Evolutionary conservation across 1,139 yeast species (phyloP).

Genomic region (Meyerozyma carpophila): DNA sequence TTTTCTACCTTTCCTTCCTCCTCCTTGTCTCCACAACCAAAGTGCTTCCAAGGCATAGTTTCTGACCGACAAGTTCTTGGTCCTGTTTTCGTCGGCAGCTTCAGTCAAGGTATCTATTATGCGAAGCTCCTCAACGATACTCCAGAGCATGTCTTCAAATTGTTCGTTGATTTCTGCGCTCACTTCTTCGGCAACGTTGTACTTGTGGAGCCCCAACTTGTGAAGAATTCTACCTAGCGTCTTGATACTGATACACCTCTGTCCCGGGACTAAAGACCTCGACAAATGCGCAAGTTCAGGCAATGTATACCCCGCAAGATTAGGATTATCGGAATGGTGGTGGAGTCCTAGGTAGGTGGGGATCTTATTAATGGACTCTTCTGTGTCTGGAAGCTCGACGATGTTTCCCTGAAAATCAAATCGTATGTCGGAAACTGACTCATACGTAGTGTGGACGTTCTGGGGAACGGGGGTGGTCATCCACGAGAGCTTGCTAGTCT

Average conservation of each 20-base stretch:
- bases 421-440: conserved; percentile 64
- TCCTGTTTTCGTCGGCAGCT: conserved; percentile 65
- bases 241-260: conserved; percentile 79
- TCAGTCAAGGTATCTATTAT: conserved; percentile 69
- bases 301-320: conserved; percentile 87
- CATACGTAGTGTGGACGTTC: conserved; percentile 43
- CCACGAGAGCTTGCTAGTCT: conserved; percentile 83
- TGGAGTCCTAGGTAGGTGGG: conserved; percentile 70
- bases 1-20: conserved; percentile 37
- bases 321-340: conserved; percentile 87
- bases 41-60: conserved; percentile 89
- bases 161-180: conserved; percentile 32
- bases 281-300: conserved; percentile 76
- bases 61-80: conserved; percentile 68
- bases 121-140: conserved; percentile 57
- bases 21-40: conserved; percentile 89
- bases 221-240: conserved; percentile 83
- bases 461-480: conserved; percentile 64
- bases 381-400: conserved; percentile 38
- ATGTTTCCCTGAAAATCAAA: conserved; percentile 86
- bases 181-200: conserved; percentile 44
- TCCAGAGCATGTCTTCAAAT: conserved; percentile 72
- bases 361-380: conserved; percentile 35
- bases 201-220: conserved; percentile 65
- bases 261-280: conserved; percentile 78